Evolutionary conservation across 2,329 filamentous ascomycete species (phyloP), one percentile per base, ranked within the genome.

Genomic region (Ophiostoma fasciatum): DNA sequence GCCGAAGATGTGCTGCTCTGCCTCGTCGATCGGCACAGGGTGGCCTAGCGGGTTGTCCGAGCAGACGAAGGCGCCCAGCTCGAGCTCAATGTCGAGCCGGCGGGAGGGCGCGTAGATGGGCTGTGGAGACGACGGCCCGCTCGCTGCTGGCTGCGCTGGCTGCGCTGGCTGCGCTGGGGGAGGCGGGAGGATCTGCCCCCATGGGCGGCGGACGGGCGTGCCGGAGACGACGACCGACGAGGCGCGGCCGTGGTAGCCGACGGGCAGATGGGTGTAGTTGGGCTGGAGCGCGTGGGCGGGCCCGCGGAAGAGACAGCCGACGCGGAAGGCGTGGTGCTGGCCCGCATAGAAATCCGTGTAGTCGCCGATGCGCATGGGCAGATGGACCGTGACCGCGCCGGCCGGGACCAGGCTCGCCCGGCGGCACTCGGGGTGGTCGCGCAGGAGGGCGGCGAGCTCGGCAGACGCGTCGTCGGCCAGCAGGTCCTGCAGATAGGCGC

Each of bases 261-360:
- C 79, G 0, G 83, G 83, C 1, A 92, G 61, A 47, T 85, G 78
- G 40, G 69, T 80, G 54, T 90, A 92, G 53, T 88, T 90, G 20
- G 79, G 77, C 53, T 85, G 78, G 18, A 90, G 61, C 0, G 81
- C 81, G 47, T 82, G 78, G 28, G 71, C 64, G 0, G 75, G 67
- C 0, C 79, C 81, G 29, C 82, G 71, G 10, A 42, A 36, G 14
- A 42, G 25, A 2, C 21, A 18, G 8, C 36, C 36, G 12, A 33
- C 29, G 12, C 33, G 36, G 27, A 14, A 21, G 0, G 36, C 39
- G 21, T 42, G 36, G 27, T 36, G 26, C 10, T 31, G 26, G 12
- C 39, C 39, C 7, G 33, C 39, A 10, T 33, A 42, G 28, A 42
- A 42, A 22, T 42, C 36, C 5, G 39, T 42, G 33, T 42, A 42